Percentiles rank a stretch among this genome's conserved stretches.
Evolutionary conservation across 768 basidiomycete species (phyloP).

Genomic region (Chalciporus pseudorubinellus): DNA sequence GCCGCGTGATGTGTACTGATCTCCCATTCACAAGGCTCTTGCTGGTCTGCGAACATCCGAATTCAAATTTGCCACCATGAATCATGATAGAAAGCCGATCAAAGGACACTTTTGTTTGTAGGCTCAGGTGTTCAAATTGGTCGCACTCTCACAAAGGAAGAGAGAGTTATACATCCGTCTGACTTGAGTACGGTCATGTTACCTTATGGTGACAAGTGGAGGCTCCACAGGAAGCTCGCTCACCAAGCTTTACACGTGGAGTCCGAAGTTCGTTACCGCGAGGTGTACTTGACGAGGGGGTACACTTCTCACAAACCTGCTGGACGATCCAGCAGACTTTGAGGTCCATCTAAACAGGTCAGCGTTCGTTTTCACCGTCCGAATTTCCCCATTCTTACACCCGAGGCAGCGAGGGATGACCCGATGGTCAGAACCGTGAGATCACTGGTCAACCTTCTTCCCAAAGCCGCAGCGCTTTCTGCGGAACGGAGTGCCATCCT

Average conservation of each 20-base stretch:
- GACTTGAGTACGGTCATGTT: conserved; percentile 28
- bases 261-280: conserved; percentile 15
- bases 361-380: neutral
- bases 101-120: too few species aligned
- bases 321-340: conserved; percentile 23
- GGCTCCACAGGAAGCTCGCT: conserved; percentile 29
- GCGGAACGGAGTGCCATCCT: conserved; percentile 20
- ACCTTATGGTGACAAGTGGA: conserved; percentile 32
- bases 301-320: conserved; percentile 20
- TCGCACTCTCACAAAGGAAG: too few species aligned
- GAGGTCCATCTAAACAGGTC: conserved; percentile 25
- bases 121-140: too few species aligned
- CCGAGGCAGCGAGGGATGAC: conserved; percentile 12
- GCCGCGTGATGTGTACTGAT: too few species aligned
- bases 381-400: neutral
- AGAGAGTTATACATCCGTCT: too few species aligned
- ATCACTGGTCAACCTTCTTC: conserved; percentile 18
- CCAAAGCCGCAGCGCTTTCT: conserved; percentile 19
- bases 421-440: conserved; percentile 20
- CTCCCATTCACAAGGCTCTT: too few species aligned
- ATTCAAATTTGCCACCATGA: too few species aligned
- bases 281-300: conserved; percentile 21
- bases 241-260: conserved; percentile 28
- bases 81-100: too few species aligned
- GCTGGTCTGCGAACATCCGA: too few species aligned